phyloP scores from a whole-genome alignment of 2,329 filamentous ascomycete species.

The Phyllosticta ampelicida region DNA sequence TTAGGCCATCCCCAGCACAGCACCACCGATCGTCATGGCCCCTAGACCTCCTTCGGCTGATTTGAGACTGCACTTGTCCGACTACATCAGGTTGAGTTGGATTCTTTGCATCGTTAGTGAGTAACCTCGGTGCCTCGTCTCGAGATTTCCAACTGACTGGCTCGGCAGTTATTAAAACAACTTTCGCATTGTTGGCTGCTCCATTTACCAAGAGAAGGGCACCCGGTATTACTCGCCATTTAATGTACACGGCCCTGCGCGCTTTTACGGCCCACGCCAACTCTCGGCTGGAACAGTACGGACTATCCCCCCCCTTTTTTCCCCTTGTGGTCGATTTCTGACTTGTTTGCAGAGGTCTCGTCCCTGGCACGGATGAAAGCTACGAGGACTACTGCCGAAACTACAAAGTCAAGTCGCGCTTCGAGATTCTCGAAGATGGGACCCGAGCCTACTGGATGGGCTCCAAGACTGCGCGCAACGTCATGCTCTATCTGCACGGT shows the following conservation, averaged over 20 bases:
- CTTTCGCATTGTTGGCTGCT: not conserved
- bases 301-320: not conserved
- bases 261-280: not conserved
- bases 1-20: not conserved
- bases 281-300: not conserved
- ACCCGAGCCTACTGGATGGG: constrained; percentile 7
- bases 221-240: not conserved
- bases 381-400: constrained; percentile 3
- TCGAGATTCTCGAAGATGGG: constrained; percentile 6
- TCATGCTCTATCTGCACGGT: constrained; percentile 7
- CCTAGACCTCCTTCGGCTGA: not conserved
- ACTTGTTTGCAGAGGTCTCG: not conserved
- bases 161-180: not conserved
- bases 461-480: not conserved
- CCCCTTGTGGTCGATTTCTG: not conserved
- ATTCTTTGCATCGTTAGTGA: not conserved
- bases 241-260: not conserved
- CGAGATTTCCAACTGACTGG: not conserved
- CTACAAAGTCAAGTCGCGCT: not conserved
- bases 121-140: not conserved
- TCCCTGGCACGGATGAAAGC: not conserved
- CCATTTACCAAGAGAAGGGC: not conserved
- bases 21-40: not conserved
- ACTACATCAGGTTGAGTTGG: not conserved
- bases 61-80: constrained; percentile 4